These are phyloP conservation scores for Golubevia pallescens DNA, from an alignment of 1,284 basidiomycete species.

Conservation along the genomic window DNA sequence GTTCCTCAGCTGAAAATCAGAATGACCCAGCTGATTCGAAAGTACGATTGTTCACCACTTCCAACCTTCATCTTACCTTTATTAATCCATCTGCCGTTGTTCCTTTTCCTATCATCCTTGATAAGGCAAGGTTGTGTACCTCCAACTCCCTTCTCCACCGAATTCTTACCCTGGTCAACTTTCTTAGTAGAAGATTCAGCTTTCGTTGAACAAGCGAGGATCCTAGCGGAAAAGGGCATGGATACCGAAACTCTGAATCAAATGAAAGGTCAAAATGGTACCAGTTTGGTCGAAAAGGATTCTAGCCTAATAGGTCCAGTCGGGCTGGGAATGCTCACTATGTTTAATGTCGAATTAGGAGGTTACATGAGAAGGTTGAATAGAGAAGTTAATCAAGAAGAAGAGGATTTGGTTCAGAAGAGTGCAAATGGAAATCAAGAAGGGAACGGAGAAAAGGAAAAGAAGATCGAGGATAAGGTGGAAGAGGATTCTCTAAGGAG, in stretches of 20 bases:
- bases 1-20: too few relatives aligned
- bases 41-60: too few relatives aligned
- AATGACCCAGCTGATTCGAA: too few relatives aligned
- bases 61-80: too few relatives aligned
- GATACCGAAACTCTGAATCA: conserved; percentile 16
- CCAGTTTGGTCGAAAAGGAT: conserved; percentile 46
- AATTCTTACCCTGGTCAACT: too few relatives aligned
- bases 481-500: conserved; percentile 16
- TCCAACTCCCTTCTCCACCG: too few relatives aligned
- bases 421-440: neutral
- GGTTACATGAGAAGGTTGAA: conserved; percentile 28
- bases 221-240: too few relatives aligned
- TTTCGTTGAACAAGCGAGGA: too few relatives aligned
- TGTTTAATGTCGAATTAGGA: conserved; percentile 48
- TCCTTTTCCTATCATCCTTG: too few relatives aligned
- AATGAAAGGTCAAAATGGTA: conserved; percentile 31
- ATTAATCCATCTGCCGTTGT: too few relatives aligned
- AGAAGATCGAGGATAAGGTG: conserved; percentile 13
- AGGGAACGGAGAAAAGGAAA: neutral
- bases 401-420: neutral
- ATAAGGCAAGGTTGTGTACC: too few relatives aligned
- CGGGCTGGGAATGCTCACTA: conserved; percentile 42
- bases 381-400: neutral
- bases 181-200: too few relatives aligned
- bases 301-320: conserved; percentile 48